Base-by-base conservation (phyloP, 495 filamentous ascomycete genomes). In the Podospora tetraspora region DNA sequence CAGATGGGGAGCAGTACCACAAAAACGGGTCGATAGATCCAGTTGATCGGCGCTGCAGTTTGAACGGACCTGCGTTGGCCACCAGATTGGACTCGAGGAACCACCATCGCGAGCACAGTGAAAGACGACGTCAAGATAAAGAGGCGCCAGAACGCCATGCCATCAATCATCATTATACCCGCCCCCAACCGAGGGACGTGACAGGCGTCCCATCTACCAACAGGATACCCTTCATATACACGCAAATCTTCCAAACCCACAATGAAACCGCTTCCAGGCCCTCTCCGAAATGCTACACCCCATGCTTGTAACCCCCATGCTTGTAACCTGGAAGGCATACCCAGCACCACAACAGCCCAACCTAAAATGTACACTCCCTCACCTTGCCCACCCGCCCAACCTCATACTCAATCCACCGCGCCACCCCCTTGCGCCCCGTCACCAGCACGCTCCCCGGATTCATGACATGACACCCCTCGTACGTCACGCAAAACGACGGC, bases 401-500 rank as follows among this genome's bases (percentile, higher is more conserved):
- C 80, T 91, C 90, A 77, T 93, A 96, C 80, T 97, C 94, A 5
- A 94, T 80, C 94, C 94, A 97, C 73, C 88, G 82, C 56, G 88
- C 91, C 27, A 82, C 84, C 16, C 88, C 86, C 59, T 87, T 80
- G 34, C 86, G 82, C 6, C 86, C 88, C 6, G 83, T 79, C 0
- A 89, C 87, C 60, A 93, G 79, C 58, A 97, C 79, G 59, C 83
- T 82, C 12, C 92, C 95, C 0, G 95, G 95, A 74, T 99, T 99
- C 87, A 99, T 91, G 3, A 97, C 94, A 82, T 93, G 89, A 73
- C 95, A 98, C 2, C 93, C 94, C 78, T 97, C 93, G 74, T 97
- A 97, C 21, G 91, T 95, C 58, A 97, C 81, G 66, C 88, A 88
- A 74, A 96, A 98, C 0, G 93, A 83, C 58, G 89, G 87, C 25